These are phyloP conservation scores for Croton laevigatus DNA, from an alignment of 441 rosid genomes.

Conservation along the genomic window DNA sequence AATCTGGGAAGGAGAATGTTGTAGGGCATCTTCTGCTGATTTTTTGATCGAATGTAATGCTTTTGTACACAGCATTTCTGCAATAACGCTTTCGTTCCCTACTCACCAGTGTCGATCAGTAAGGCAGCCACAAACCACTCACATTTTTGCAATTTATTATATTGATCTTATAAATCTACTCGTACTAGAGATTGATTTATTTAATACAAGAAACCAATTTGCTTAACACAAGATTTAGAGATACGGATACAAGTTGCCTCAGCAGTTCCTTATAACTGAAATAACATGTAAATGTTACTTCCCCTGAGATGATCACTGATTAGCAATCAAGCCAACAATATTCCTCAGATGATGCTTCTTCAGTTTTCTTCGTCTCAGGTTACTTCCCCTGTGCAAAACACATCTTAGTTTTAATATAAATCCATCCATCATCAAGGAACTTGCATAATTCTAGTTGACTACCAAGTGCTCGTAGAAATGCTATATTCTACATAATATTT, in stretches of 20 bases:
- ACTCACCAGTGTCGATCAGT: too few species aligned
- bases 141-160: too few species aligned
- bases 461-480: neutral
- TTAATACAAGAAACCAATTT: neutral
- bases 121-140: too few species aligned
- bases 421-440: neutral
- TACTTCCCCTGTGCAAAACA: constrained; percentile 50
- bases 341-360: constrained; percentile 56
- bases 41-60: neutral
- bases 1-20: neutral
- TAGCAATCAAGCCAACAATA: constrained; percentile 27
- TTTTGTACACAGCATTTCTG: neutral
- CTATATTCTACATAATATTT: neutral
- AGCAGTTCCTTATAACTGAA: neutral
- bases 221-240: neutral
- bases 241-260: neutral
- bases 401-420: neutral
- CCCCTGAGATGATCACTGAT: neutral
- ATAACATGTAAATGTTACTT: too few species aligned
- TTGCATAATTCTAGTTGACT: too few species aligned
- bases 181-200: neutral
- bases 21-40: too few species aligned
- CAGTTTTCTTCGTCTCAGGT: constrained; percentile 63
- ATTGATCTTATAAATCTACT: too few species aligned
- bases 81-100: neutral